Base-by-base conservation (phyloP, 768 basidiomycete species). In the Boletus subcaerulescens region DNA sequence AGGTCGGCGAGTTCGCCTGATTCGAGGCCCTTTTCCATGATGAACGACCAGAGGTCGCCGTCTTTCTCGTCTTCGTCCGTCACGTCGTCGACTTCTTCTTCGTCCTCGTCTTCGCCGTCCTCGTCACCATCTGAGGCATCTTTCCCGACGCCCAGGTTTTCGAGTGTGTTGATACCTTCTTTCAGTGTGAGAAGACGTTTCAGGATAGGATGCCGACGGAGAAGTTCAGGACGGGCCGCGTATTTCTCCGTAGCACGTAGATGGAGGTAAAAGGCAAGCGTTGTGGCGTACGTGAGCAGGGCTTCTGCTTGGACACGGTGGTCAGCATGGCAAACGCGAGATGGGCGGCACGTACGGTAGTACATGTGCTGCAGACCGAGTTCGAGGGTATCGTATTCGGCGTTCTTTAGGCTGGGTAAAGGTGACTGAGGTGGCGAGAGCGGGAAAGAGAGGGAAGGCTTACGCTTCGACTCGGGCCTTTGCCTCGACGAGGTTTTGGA, bases 201-300 rank as follows among this genome's bases (percentile, higher is more conserved):
- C 54, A 92, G 77, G 61, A 93, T 84, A 5, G 91, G 88, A 65
- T 86, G 87, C 15, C 76, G 71, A 65, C 80, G 83, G 52, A 92
- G 79, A 38, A 81, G 79, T 55, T 82, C 79, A 11, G 82, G 87
- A 35, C 77, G 80, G 51, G 77, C 76, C 8, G 80, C 76, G 66
- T 85, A 84, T 71, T 87, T 82, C 56, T 81, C 76, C 39, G 80
- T 80, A 22, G 89, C 77, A 17, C 90, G 84, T n/a, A 98, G 78
- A 69, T 94, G 85, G 39, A 98, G 75, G 73, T 96, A 98, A 74
- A 94, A 98, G 1, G 94, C 90, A 43, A 98, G 85, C 3, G 85
- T 87, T 1, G 93, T 91, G 18, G 91, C 80, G 66, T 98, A 98
- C 10, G 94, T 92, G 36, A 97, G 74, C 3, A 96, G 77, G 1